Conservation (phyloP, 352 stramenopile species). For the Phytophthora lateralis region DNA sequence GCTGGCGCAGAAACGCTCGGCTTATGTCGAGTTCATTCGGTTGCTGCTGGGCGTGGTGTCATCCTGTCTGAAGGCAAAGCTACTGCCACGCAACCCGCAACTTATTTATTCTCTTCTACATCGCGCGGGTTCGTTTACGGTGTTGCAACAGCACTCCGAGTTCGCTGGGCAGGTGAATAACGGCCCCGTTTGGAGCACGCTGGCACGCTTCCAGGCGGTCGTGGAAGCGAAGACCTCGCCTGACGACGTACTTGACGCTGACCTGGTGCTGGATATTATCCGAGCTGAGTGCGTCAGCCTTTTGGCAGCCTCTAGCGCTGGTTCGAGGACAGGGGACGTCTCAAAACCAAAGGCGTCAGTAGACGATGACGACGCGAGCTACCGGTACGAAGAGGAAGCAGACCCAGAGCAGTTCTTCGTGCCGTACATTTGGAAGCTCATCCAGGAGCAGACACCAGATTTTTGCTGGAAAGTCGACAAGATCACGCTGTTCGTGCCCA, state of each 20-base stretch:
- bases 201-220: slow-evolving; percentile 64
- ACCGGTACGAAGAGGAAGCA: slow-evolving; percentile 77
- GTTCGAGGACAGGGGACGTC: slow-evolving; percentile 11
- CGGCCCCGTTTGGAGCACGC: slow-evolving; percentile 62
- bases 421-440: slow-evolving; percentile 77
- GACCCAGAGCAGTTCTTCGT: slow-evolving; percentile 82
- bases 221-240: slow-evolving; percentile 68
- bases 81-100: slow-evolving; percentile 79
- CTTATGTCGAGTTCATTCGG: slow-evolving; percentile 83
- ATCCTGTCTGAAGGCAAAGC: slow-evolving; percentile 63
- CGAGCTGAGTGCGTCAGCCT: slow-evolving; percentile 70
- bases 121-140: slow-evolving; percentile 59
- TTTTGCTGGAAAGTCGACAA: slow-evolving; percentile 84
- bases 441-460: slow-evolving; percentile 75
- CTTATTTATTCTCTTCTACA: slow-evolving; percentile 90
- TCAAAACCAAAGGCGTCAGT: slow-evolving; percentile 19
- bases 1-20: slow-evolving; percentile 54
- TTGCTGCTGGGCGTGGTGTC: slow-evolving; percentile 70
- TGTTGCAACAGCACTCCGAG: slow-evolving; percentile 61
- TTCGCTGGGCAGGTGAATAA: slow-evolving; percentile 68
- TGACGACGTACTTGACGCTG: slow-evolving; percentile 60
- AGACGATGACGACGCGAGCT: slow-evolving; percentile 72
- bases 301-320: slow-evolving; percentile 50
- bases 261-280: slow-evolving; percentile 71
- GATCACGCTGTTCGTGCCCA: slow-evolving; percentile 75